phyloP scores from a whole-genome alignment of 177 flowering plant species.

The Vitis hybrid region DNA sequence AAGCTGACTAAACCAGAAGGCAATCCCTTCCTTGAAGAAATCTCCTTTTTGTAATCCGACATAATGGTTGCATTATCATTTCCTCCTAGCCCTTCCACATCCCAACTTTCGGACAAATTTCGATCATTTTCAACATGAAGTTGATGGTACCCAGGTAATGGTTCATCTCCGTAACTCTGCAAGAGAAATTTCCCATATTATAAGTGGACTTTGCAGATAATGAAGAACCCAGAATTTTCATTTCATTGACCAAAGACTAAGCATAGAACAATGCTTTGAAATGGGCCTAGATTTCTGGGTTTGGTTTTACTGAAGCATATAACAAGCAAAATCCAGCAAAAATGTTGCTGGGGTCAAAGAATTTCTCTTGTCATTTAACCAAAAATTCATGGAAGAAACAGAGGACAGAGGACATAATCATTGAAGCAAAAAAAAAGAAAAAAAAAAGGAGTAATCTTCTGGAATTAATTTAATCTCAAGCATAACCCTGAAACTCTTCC shows the following conservation, averaged over 20 bases:
- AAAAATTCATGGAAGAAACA: too few relatives aligned
- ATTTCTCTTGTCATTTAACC: too few relatives aligned
- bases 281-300: too few relatives aligned
- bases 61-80: slow-evolving; percentile 28
- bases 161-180: slow-evolving; percentile 88
- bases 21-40: slow-evolving; percentile 37
- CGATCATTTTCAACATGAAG: slow-evolving; percentile 27
- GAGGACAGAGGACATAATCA: too few relatives aligned
- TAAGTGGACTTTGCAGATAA: slow-evolving; percentile 12
- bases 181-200: slow-evolving; percentile 7
- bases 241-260: neutral
- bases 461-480: neutral
- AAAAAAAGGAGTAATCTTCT: too few relatives aligned
- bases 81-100: slow-evolving; percentile 38
- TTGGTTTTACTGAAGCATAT: too few relatives aligned
- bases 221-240: neutral
- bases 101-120: slow-evolving; percentile 52
- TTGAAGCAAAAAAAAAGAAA: too few relatives aligned
- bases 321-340: too few relatives aligned
- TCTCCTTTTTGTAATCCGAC: slow-evolving; percentile 38
- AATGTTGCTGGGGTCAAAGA: too few relatives aligned
- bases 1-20: slow-evolving; percentile 27
- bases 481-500: too few relatives aligned
- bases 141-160: slow-evolving; percentile 58
- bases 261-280: too few relatives aligned